These are phyloP conservation scores for Cyphellophora attinorum DNA, from an alignment of 2,329 filamentous ascomycete genomes.

Conservation along the genomic window DNA sequence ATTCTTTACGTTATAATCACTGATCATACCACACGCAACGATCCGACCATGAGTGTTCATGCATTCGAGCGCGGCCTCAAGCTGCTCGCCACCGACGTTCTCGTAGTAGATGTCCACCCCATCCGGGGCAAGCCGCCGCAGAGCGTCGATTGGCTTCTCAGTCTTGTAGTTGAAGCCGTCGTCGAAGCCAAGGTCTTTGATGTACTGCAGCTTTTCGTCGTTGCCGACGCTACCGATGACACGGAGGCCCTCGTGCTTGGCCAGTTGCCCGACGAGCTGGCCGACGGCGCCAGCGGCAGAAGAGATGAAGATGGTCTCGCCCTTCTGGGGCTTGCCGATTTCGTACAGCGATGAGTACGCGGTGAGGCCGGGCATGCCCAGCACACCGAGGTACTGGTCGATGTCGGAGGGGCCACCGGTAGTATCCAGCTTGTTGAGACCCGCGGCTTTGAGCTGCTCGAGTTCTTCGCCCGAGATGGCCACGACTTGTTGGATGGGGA, in stretches of 20 bases:
- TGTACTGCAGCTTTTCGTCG: slow-evolving; percentile 70
- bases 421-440: slow-evolving; percentile 8
- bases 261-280: slow-evolving; percentile 72
- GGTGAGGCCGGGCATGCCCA: slow-evolving; percentile 71
- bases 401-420: slow-evolving; percentile 21
- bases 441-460: neutral
- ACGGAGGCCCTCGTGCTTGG: slow-evolving; percentile 67
- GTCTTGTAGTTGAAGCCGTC: slow-evolving; percentile 82
- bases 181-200: slow-evolving; percentile 63
- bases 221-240: slow-evolving; percentile 75
- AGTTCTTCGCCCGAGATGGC: slow-evolving; percentile 1
- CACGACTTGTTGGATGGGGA: slow-evolving; percentile 51
- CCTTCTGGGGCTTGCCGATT: slow-evolving; percentile 65
- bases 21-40: slow-evolving; percentile 41
- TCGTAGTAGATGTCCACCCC: slow-evolving; percentile 80
- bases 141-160: slow-evolving; percentile 58
- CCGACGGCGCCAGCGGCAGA: slow-evolving; percentile 75
- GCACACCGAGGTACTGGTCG: slow-evolving; percentile 59
- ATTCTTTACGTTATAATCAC: slow-evolving; percentile 59
- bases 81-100: slow-evolving; percentile 61
- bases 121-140: slow-evolving; percentile 61
- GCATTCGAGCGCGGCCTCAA: slow-evolving; percentile 47
- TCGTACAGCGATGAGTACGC: slow-evolving; percentile 67
- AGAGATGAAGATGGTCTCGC: slow-evolving; percentile 73
- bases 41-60: slow-evolving; percentile 56